These are phyloP conservation scores for Cryptococcus floricola DNA, from an alignment of 1,284 basidiomycete species.

Conservation along the genomic window DNA sequence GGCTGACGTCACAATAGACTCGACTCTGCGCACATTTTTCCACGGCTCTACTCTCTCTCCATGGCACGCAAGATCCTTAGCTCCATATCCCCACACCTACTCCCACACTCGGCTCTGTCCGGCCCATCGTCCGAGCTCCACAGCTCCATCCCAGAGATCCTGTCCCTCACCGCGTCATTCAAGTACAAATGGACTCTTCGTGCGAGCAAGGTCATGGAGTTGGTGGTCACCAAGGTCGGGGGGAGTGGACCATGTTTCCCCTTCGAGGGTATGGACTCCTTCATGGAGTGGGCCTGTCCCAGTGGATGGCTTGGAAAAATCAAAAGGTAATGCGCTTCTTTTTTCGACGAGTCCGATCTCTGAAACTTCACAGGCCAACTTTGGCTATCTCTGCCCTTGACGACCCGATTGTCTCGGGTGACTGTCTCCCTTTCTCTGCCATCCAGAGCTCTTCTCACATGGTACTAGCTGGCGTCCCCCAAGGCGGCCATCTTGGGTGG, in stretches of 20 bases:
- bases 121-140: conserved; percentile 17
- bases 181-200: conserved; percentile 17
- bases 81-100: conserved; percentile 19
- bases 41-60: conserved; percentile 68
- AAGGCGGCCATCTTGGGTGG: conserved; percentile 91
- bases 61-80: conserved; percentile 25
- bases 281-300: conserved; percentile 45
- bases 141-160: conserved; percentile 19
- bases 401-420: conserved; percentile 72
- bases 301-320: conserved; percentile 26
- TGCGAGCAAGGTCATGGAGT: conserved; percentile 22
- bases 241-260: conserved; percentile 22
- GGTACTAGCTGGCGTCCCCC: conserved; percentile 64
- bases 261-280: conserved; percentile 21
- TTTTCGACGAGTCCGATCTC: not conserved
- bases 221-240: conserved; percentile 23
- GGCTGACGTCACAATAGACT: conserved; percentile 7
- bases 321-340: conserved; percentile 15
- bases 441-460: conserved; percentile 61
- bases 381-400: conserved; percentile 79
- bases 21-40: conserved; percentile 15
- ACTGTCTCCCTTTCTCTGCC: conserved; percentile 52
- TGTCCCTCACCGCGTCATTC: conserved; percentile 13
- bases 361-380: conserved; percentile 40
- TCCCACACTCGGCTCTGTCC: conserved; percentile 15